Percentiles rank a stretch among this genome's conserved stretches.
Evolutionary conservation across 2,329 filamentous ascomycete species (phyloP).

Genomic region (Rhynchosporium graminicola): DNA sequence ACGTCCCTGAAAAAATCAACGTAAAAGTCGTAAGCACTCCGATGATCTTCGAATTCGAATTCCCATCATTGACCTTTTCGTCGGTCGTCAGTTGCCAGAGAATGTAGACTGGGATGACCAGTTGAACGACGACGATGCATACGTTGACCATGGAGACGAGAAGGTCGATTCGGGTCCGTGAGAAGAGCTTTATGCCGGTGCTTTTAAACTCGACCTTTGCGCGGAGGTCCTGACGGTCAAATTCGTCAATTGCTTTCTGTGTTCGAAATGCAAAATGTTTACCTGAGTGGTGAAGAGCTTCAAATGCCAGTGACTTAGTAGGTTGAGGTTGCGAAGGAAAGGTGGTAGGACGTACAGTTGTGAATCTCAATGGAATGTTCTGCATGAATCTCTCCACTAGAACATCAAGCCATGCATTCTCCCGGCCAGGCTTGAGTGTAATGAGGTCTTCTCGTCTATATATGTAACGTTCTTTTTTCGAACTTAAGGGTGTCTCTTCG

Average conservation of each 20-base stretch:
- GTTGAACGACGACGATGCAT: not conserved
- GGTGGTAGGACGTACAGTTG: too few species aligned
- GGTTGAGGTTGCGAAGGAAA: too few species aligned
- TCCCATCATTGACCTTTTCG: not conserved
- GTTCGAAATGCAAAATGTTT: not conserved
- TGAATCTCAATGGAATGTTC: not conserved
- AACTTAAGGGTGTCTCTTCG: not conserved
- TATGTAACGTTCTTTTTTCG: slow-evolving; percentile 34
- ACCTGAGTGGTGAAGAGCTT: too few species aligned
- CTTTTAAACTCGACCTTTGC: not conserved
- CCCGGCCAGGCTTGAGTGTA: slow-evolving; percentile 42
- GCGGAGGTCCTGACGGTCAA: not conserved
- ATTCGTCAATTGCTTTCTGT: not conserved
- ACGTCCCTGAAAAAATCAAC: not conserved
- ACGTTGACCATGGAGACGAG: not conserved
- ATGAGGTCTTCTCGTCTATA: slow-evolving; percentile 43
- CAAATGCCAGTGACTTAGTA: too few species aligned
- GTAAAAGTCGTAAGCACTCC: not conserved
- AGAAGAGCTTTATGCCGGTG: not conserved
- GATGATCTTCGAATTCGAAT: not conserved
- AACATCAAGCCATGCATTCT: slow-evolving; percentile 45
- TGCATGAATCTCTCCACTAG: slow-evolving; percentile 35
- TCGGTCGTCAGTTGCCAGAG: not conserved
- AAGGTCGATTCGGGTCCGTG: not conserved
- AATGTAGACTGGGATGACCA: not conserved